Conservation (phyloP, 352 stramenopile species). For the Globisporangium splendens region DNA sequence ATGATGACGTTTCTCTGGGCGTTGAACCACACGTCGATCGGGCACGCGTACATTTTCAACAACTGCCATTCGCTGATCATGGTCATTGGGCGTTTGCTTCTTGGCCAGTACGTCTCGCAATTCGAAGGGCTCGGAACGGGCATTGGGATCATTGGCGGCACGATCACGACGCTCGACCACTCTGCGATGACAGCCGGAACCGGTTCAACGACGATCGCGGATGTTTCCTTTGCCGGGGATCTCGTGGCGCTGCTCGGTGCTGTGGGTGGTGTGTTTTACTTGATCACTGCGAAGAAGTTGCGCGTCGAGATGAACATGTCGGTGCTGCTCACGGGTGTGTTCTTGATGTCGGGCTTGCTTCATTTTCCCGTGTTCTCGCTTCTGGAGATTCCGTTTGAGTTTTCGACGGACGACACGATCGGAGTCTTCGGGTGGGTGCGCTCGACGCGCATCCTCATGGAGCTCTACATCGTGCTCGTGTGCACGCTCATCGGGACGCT, state of each 20-base stretch:
- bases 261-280: conserved; percentile 68
- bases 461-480: conserved; percentile 83
- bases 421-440: conserved; percentile 87
- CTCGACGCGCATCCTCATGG: conserved; percentile 54
- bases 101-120: conserved; percentile 63
- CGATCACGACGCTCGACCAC: conserved; percentile 70
- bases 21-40: conserved; percentile 72
- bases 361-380: conserved; percentile 65
- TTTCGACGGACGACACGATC: conserved; percentile 62
- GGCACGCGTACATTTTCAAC: conserved; percentile 87
- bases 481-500: conserved; percentile 85
- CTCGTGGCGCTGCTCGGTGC: conserved; percentile 72
- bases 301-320: conserved; percentile 64
- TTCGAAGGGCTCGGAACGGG: conserved; percentile 75
- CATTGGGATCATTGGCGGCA: conserved; percentile 72
- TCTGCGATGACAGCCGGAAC: conserved; percentile 11
- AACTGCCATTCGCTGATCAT: conserved; percentile 85
- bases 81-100: conserved; percentile 54
- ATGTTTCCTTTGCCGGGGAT: conserved; percentile 59
- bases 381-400: conserved; percentile 59
- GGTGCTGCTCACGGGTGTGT: conserved; percentile 62
- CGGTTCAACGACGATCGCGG: conserved; percentile 23
- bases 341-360: conserved; percentile 61
- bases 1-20: conserved; percentile 81
- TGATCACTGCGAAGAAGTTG: conserved; percentile 69